Evolutionary conservation across 306 rosid genomes (phyloP), one percentile per base, ranked within the genome.

Genomic region (Prunus persica): DNA sequence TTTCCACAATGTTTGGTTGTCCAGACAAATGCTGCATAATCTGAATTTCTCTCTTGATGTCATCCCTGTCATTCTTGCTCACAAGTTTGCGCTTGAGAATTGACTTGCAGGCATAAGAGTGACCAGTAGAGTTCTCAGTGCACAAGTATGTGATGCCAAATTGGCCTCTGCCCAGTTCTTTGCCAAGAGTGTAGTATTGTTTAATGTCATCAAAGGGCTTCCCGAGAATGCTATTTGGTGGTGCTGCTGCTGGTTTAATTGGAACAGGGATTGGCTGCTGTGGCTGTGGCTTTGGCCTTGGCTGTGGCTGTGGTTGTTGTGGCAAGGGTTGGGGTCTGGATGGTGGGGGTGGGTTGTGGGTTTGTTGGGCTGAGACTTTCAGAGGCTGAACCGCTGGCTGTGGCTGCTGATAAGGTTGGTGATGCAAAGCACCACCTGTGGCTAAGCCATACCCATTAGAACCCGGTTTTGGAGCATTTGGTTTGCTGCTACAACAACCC

Each of bases 21-120:
- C 98, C 98, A 6, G 97, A 91, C 72, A 93, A 76, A 79, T 93
- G 98, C 87, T 93, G 97, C 91, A 93, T 81, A 14, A 93, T 93
- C 85, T 88, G 91, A 87, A 93, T 80, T 84, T 93, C 98, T 63
- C 93, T 87, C 88, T 84, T 91, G 43, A 93, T 86, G 71, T 93
- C 97, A 11, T 91, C 93, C 60, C 80, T 87, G 18, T 93, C 97
- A 22, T 84, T 80, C 77, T 64, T 86, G 2, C 91, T 84, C 9
- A 83, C 82, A n/a, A 93, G 90, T 52, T 91, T 93, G 71, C 98
- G 74, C 91, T 93, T 93, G 64, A 93, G 50, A 22, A 93, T 90
- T 2, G 98, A 93, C 73, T 93, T 93, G 81, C 98, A 93, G 14
- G 98, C 98, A 18, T 83, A 91, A 3, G 73, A 71, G 2, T n/a